phyloP scores from a whole-genome alignment of 1,284 basidiomycete species.

The Xerocomus cyaneibrunnescens region DNA sequence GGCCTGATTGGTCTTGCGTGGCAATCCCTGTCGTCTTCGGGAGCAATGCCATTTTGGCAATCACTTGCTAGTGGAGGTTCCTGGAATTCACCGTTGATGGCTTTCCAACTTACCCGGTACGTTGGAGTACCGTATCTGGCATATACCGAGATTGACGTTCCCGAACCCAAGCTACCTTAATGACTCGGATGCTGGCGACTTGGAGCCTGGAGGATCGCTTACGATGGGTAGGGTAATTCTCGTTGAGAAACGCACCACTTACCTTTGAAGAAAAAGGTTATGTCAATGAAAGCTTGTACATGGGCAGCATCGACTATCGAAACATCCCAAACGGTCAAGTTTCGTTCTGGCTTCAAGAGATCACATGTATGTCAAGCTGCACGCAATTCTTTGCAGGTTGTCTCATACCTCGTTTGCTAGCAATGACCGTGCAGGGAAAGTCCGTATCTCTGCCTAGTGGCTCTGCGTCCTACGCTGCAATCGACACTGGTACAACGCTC shows the following conservation, averaged over 20 bases:
- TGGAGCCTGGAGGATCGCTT: conserved; percentile 50
- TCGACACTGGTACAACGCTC: conserved; percentile 57
- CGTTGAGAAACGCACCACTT: not conserved
- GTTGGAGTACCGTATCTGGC: not conserved
- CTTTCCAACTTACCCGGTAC: conserved; percentile 42
- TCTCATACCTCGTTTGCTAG: conserved; percentile 23
- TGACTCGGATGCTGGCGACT: conserved; percentile 28
- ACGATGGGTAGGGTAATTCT: conserved; percentile 48
- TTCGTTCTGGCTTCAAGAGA: conserved; percentile 44
- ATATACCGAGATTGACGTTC: not conserved
- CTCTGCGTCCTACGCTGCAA: conserved; percentile 40
- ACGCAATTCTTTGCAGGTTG: not conserved
- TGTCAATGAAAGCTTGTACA: conserved; percentile 44
- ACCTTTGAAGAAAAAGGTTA: conserved; percentile 20
- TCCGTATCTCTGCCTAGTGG: conserved; percentile 37
- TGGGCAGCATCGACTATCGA: conserved; percentile 46
- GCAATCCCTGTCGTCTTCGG: conserved; percentile 42
- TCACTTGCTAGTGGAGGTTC: conserved; percentile 41
- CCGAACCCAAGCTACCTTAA: conserved; percentile 32
- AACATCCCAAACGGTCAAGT: conserved; percentile 34
- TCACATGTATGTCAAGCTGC: conserved; percentile 23
- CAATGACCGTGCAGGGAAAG: conserved; percentile 44
- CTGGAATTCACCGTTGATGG: conserved; percentile 41
- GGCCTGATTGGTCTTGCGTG: conserved; percentile 55
- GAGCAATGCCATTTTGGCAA: conserved; percentile 55